Evolutionary conservation across 163 green algal species (phyloP).

Genomic region (Scenedesmus sp.): DNA sequence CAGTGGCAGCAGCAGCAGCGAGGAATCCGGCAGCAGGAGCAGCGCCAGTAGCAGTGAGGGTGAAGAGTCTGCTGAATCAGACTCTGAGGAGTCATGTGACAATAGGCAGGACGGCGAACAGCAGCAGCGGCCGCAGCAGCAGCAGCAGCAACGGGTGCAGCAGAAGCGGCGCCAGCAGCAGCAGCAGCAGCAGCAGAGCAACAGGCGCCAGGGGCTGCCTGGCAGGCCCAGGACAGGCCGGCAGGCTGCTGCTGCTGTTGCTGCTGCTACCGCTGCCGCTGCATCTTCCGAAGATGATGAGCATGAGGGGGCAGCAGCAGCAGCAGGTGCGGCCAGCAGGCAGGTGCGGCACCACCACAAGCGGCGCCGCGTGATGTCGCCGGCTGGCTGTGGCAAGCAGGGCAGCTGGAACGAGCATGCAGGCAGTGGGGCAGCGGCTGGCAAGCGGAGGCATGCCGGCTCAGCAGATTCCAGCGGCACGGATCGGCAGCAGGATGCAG

Average conservation of each 20-base stretch:
- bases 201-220: background rate
- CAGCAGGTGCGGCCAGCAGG: background rate
- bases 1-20: background rate
- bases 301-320: background rate
- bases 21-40: background rate
- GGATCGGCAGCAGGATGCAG: background rate
- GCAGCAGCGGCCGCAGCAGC: background rate
- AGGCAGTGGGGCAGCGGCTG: background rate
- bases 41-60: background rate
- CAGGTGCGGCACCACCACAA: background rate
- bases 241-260: background rate
- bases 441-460: background rate
- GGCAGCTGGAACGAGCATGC: background rate
- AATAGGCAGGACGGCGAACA: background rate
- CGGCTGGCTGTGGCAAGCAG: background rate
- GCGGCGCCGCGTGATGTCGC: background rate
- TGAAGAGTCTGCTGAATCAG: background rate
- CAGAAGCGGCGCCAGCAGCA: background rate
- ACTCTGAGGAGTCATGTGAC: background rate
- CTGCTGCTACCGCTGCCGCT: background rate
- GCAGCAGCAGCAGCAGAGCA: constrained; percentile 5
- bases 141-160: background rate
- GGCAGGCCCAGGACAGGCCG: background rate
- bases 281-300: background rate
- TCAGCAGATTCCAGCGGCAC: background rate